Base-by-base conservation (phyloP, 1,139 yeast genomes). In the Pichia sp. region DNA sequence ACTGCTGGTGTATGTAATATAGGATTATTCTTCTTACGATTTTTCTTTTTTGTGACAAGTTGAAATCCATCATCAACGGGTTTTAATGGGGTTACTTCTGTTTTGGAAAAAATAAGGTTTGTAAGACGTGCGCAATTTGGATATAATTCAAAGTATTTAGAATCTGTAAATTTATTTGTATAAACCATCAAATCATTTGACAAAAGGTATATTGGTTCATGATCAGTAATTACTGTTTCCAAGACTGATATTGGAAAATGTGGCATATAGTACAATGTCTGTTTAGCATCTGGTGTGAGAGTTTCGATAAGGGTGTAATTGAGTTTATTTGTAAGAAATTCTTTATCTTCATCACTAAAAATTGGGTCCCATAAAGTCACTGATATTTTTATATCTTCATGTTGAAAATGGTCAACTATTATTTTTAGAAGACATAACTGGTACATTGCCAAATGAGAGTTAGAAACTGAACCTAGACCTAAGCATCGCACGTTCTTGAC, bases 191-290 rank as follows among this genome's bases (percentile, higher is more conserved):
- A 43, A 51, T 76, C 70, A 49, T 76, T 76, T 3, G 71, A 69
- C 21, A 76, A 54, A 32, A 75, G 41, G 46, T 53, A 62, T 2
- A 18, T 25, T 0, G 80, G 80, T 22, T 60, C 42, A 5, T 50
- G 48, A 0, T 29, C 30, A 1, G 36, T 31, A 6, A 75, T 34
- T 1, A 74, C 37, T 1, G 42, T 28, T 37, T 74, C 72, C 4
- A 76, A 61, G 11, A 71, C 54, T 7, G 56, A 61, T 16, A 75
- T 61, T 0, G 77, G 75, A 4, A 75, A 72, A 55, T 76, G 82
- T 0, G 81, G 80, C 50, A 76, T 60, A 49, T 64, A 75, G 48
- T 61, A 75, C 47, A 32, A 61, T 46, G 33, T 47, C 16, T 14
- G n/a, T 10, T 29, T 30, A 5, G 15, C 13, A 7, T 22, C 10